Conservation (phyloP, 306 rosid species). For the Cyclanthera cordifolia region DNA sequence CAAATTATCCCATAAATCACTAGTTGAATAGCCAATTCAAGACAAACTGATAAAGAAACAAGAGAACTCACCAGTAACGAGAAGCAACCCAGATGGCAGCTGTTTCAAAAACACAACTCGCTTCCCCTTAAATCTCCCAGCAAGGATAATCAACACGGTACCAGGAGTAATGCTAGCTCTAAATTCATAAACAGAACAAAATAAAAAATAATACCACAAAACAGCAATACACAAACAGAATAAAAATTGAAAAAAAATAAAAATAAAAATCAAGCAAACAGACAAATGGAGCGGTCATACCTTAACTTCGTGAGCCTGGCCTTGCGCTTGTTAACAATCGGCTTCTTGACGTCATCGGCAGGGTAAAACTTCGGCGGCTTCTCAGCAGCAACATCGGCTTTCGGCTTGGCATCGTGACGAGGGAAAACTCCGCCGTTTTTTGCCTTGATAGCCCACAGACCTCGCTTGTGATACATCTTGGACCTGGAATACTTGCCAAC, state of each 20-base stretch:
- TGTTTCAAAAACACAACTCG: constrained; percentile 61
- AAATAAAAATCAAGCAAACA: no score
- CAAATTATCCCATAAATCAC: no score
- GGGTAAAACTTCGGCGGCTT: constrained; percentile 45
- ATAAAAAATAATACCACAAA: no score
- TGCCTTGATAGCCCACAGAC: constrained; percentile 70
- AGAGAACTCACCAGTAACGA: constrained; percentile 42
- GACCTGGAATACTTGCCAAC: constrained; percentile 53
- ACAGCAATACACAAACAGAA: neutral
- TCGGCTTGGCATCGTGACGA: constrained; percentile 41
- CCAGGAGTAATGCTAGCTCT: constrained; percentile 60
- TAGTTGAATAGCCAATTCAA: no score
- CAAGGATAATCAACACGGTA: constrained; percentile 50
- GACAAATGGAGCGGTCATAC: constrained; percentile 24
- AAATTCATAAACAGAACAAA: neutral
- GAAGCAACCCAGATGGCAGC: constrained; percentile 62
- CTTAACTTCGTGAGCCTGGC: constrained; percentile 41
- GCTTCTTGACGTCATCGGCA: constrained; percentile 48
- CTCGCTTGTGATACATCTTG: constrained; percentile 57
- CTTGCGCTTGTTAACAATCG: constrained; percentile 39
- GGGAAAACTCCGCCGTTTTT: constrained; percentile 62
- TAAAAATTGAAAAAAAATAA: neutral
- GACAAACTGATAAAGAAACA: no score
- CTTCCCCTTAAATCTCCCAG: constrained; percentile 68
- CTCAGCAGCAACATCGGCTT: constrained; percentile 16